Conservation (phyloP, 2,329 filamentous ascomycete genomes). For the Davidsoniella neocaledoniae region DNA sequence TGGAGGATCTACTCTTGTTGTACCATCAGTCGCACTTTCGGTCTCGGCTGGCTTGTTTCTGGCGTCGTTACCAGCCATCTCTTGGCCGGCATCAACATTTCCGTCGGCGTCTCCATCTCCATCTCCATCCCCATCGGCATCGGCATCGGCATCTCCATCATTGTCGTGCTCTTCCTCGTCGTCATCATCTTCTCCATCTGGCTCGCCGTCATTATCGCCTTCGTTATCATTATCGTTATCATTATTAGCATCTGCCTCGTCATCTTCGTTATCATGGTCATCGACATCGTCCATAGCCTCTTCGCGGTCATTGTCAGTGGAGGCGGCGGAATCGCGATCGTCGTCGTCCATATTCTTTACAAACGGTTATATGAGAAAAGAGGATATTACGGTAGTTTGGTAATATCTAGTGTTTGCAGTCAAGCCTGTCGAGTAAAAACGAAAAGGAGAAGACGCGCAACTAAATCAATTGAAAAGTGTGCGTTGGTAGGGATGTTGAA, state of each 20-base stretch:
- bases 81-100: constrained; percentile 10
- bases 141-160: constrained; percentile 19
- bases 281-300: constrained; percentile 39
- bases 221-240: constrained; percentile 28
- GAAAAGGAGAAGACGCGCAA: too few relatives aligned
- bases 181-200: constrained; percentile 15
- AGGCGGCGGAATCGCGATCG: constrained; percentile 14
- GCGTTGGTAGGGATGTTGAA: too few relatives aligned
- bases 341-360: constrained; percentile 6
- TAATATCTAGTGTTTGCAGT: too few relatives aligned
- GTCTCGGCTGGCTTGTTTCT: background rate
- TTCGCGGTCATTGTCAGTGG: constrained; percentile 30
- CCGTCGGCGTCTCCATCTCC: constrained; percentile 21
- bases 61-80: constrained; percentile 6
- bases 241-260: constrained; percentile 21
- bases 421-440: too few relatives aligned
- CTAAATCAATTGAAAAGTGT: too few relatives aligned
- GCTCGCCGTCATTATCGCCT: constrained; percentile 29
- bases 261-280: constrained; percentile 22
- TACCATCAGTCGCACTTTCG: background rate
- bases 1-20: background rate
- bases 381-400: background rate
- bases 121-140: constrained; percentile 13
- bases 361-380: background rate
- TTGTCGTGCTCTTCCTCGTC: constrained; percentile 19